Percentiles rank a stretch among this genome's conserved stretches.
phyloP scores from a whole-genome alignment of 805 yeast species.

The Pichia californica region DNA sequence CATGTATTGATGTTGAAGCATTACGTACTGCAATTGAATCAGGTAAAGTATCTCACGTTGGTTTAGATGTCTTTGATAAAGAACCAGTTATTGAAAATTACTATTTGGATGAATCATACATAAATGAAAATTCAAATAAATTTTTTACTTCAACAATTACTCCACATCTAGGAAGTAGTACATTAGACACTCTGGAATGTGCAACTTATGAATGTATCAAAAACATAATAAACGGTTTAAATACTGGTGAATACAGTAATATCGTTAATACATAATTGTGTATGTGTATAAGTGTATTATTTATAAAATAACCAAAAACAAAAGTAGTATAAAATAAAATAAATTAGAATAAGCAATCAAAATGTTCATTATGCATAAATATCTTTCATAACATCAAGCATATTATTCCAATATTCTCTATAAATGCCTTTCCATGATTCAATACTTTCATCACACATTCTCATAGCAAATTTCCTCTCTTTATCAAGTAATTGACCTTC shows the following conservation, averaged over 20 bases:
- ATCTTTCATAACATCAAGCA: conserved; percentile 1
- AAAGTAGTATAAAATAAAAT: neutral
- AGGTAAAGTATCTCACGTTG: conserved; percentile 60
- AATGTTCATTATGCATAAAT: neutral
- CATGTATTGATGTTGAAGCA: conserved; percentile 61
- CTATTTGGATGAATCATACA: conserved; percentile 6
- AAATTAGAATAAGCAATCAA: neutral
- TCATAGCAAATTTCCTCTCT: conserved; percentile 25
- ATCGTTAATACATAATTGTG: conserved; percentile 5
- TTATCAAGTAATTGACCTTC: neutral
- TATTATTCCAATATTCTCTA: conserved; percentile 7
- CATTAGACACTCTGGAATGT: conserved; percentile 45
- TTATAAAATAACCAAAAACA: neutral
- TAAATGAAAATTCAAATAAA: conserved; percentile 33
- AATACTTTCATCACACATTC: conserved; percentile 13
- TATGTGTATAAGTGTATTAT: neutral
- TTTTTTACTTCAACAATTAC: conserved; percentile 41
- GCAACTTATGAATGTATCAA: conserved; percentile 49
- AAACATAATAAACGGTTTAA: conserved; percentile 44
- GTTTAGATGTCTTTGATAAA: conserved; percentile 63
- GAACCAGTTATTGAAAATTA: conserved; percentile 45
- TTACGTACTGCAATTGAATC: conserved; percentile 51
- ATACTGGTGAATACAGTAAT: conserved; percentile 24
- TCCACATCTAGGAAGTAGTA: conserved; percentile 71
- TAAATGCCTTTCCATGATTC: conserved; percentile 14